A percentile compares a stretch with the other conserved stretches of the same genome.
These are phyloP conservation scores for Maudiozyma barnettii DNA, from an alignment of 805 yeast genomes.

Conservation along the genomic window DNA sequence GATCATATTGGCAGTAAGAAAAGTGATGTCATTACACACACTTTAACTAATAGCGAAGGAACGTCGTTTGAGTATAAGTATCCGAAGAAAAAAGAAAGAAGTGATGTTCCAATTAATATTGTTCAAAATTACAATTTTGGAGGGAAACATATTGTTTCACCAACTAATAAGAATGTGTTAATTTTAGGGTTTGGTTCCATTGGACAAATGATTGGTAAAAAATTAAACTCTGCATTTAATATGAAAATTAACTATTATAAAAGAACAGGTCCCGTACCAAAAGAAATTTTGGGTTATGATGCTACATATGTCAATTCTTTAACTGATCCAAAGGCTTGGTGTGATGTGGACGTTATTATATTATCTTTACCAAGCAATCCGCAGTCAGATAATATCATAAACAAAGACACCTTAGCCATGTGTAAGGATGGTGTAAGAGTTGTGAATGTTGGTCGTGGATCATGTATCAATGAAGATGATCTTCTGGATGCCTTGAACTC, in stretches of 20 bases:
- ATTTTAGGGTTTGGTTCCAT: conserved; percentile 71
- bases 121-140: conserved; percentile 38
- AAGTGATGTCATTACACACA: conserved; percentile 12
- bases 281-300: conserved; percentile 35
- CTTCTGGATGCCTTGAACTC: conserved; percentile 48
- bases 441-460: conserved; percentile 70
- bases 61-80: neutral
- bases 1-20: conserved; percentile 22
- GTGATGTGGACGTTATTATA: conserved; percentile 45
- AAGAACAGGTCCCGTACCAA: conserved; percentile 34
- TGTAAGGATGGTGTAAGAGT: conserved; percentile 49
- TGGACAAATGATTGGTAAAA: conserved; percentile 53
- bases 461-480: conserved; percentile 58
- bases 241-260: conserved; percentile 58
- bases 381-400: conserved; percentile 47
- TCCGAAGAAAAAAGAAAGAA: neutral
- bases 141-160: conserved; percentile 39
- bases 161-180: conserved; percentile 48
- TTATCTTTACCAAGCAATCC: conserved; percentile 59
- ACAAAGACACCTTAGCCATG: conserved; percentile 36
- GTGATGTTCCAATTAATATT: conserved; percentile 19
- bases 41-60: conserved; percentile 1
- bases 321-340: conserved; percentile 32
- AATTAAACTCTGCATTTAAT: conserved; percentile 45
- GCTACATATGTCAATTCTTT: conserved; percentile 40